These are phyloP conservation scores for Starmerella powellii DNA, from an alignment of 805 yeast genomes.

Conservation along the genomic window DNA sequence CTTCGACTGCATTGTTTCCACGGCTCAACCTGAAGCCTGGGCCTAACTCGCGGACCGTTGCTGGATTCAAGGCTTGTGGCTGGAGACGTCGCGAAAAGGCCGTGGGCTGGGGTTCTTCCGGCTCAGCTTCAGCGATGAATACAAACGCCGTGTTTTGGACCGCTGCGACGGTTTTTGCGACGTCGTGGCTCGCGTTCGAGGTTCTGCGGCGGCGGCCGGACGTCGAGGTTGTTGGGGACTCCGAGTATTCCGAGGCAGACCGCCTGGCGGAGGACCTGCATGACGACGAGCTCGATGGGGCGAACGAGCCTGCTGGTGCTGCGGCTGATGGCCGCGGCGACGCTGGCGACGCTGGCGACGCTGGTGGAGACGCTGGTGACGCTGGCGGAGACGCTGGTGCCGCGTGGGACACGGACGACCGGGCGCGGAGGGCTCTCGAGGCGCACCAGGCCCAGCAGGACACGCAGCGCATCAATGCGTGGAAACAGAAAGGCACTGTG, in stretches of 20 bases:
- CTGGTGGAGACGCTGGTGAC: neutral
- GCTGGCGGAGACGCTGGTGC: conserved; percentile 11
- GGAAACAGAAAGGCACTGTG: conserved; percentile 24
- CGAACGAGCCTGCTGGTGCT: neutral
- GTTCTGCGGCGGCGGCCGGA: neutral
- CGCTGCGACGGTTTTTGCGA: neutral
- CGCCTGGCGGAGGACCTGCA: neutral
- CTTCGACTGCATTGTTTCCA: conserved; percentile 7
- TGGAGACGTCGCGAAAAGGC: no score
- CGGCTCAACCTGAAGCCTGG: neutral
- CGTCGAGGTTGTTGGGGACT: conserved; percentile 9
- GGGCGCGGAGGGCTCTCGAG: conserved; percentile 19
- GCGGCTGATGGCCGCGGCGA: neutral
- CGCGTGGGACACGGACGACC: conserved; percentile 14
- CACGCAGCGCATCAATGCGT: conserved; percentile 17
- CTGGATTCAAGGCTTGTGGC: no score
- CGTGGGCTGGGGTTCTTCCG: no score
- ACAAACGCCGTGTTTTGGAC: conserved; percentile 1
- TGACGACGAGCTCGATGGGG: neutral
- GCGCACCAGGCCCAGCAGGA: conserved; percentile 17
- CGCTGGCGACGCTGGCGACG: neutral
- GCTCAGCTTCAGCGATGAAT: neutral
- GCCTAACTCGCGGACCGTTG: neutral
- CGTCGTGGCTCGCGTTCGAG: neutral
- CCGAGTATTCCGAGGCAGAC: neutral